Evolutionary conservation across 768 basidiomycete genomes (phyloP), one percentile per base, ranked within the genome.

Genomic region (Lactifluus subvellereus): DNA sequence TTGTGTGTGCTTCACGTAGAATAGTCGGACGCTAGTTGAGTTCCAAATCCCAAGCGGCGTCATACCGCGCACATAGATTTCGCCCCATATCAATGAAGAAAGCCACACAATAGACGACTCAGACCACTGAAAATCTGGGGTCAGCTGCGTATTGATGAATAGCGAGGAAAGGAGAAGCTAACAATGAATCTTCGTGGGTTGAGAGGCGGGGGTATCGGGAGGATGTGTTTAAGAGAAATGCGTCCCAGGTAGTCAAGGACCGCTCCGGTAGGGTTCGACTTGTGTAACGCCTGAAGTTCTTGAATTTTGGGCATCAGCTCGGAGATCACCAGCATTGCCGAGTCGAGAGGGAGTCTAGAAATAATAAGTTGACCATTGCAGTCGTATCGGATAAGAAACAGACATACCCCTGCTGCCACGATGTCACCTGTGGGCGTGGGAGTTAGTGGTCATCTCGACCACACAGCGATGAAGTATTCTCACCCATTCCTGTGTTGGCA

Each of bases 401-500:
- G n/a, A 71, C 79, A 71, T 67, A 92, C 93, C 95, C 95, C 80
- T 95, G 92, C 69, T 96, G 91, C 96, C 96, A 98, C 2, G 94
- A 94, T 22, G 89, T 83, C 4, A 94, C 88, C 89, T 90, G 61
- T 20, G 54, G 55, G 45, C 65, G 37, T 45, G n/a, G 13, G 11
- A 32, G 30, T 69, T 37, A 65, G 56, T 20, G n/a, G 43, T 11
- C 53, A 3, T 49, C 38, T 48, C 27, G 38, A 37, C 50, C 43
- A 47, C 9, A 60, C 51, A 43, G 10, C 18, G 45, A 52, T n/a
- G 59, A 27, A 61, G 47, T n/a, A 1, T 40, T 70, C 81, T 59
- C 66, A 93, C 94, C 96, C 97, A 99, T 84, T 94, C 93, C 72
- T 97, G 92, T 3, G 94, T 97, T 11, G 97, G 94, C 8, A 95